Base-by-base conservation (phyloP, 805 yeast genomes). In the Candida coleopterorum region DNA sequence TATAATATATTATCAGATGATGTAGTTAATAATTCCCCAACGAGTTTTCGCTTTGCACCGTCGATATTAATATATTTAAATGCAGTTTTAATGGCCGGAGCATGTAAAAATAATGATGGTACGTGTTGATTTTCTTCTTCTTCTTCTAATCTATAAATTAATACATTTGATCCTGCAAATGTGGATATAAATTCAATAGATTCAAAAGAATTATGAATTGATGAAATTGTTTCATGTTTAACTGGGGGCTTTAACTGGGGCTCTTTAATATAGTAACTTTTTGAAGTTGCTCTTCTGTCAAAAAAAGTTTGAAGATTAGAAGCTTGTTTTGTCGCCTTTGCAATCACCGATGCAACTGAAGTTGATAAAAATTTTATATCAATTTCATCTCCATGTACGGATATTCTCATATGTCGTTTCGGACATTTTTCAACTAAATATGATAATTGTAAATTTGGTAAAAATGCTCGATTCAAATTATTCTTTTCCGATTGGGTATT, bases 31-130 rank as follows among this genome's bases (percentile, higher is more conserved):
- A 82, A 63, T 39, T 82, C 84, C 18, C 73, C 56, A 15, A 69
- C 63, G 16, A 80, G 47, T 17, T 43, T 50, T 47, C 74, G 83
- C 32, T 65, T 70, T 0, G 62, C 64, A 0, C 51, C 39, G 44
- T 68, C 72, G 11, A 25, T 9, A 22, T 35, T 29, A 3, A 56
- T 52, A 50, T 85, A 87, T 39, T 71, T 75, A 0, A 79, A 47
- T 2, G 72, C 68, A 5, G 83, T 66, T 34, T 66, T 67, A 1
- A 89, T 76, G 1, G 85, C 82, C 0, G 97, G 97, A 0, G 95
- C 75, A 35, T 75, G 82, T 18, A 89, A 58, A 18, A 68, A 72
- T 11, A 89, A 63, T 0, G 84, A 71, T 0, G 62, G 59, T n/a
- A n/a, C n/a, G n/a, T n/a, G n/a, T 0, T 86, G 71, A 11, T 58